These are phyloP conservation scores for Candida sanyaensis DNA, from an alignment of 1,139 yeast species.

Conservation along the genomic window DNA sequence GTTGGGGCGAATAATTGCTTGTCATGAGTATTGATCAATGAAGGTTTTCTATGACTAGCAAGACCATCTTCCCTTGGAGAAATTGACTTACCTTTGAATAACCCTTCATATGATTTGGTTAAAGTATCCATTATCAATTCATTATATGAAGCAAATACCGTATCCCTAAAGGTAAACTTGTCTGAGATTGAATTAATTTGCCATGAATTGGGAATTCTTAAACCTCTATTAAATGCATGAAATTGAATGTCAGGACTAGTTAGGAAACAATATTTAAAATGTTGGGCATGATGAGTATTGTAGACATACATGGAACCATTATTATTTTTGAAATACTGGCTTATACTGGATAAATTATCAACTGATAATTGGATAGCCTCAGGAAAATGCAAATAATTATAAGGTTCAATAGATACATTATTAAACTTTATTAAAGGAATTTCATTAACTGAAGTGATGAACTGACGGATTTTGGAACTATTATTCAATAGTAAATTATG, in stretches of 20 bases:
- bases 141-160: background rate
- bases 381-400: slow-evolving; percentile 4
- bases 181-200: background rate
- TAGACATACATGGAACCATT: slow-evolving; percentile 9
- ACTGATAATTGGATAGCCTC: background rate
- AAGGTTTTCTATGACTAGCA: no score
- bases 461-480: background rate
- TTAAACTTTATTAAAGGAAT: background rate
- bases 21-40: no score
- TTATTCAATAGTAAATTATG: slow-evolving; percentile 1
- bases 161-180: background rate
- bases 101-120: background rate
- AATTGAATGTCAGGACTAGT: background rate
- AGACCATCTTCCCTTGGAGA: background rate
- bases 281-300: slow-evolving; percentile 15
- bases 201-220: background rate
- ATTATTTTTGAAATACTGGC: background rate
- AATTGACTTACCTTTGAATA: background rate
- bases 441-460: slow-evolving; percentile 1
- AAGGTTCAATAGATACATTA: background rate
- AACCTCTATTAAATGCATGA: slow-evolving; percentile 1
- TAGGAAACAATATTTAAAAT: slow-evolving; percentile 5
- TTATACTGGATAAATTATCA: background rate
- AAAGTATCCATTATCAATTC: background rate
- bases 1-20: no score